A percentile compares a stretch with the other conserved stretches of the same genome.
phyloP scores from a whole-genome alignment of 768 basidiomycete genomes.

The Lentinula guzmanii region DNA sequence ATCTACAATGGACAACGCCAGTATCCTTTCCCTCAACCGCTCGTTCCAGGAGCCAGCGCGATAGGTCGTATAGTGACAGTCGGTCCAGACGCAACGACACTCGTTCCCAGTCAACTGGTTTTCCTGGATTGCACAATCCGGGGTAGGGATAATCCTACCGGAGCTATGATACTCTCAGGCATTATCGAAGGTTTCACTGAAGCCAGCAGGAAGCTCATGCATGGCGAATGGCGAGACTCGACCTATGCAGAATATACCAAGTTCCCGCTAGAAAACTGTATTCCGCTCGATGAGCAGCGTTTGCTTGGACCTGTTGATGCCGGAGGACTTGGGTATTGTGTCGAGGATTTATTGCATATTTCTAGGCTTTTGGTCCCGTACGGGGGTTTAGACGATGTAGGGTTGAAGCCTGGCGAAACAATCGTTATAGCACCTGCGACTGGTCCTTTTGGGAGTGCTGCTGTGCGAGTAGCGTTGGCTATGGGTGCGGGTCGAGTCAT shows the following conservation, averaged over 20 bases:
- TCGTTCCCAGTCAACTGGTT: neutral
- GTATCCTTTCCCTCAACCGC: neutral
- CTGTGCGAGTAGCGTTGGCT: conserved; percentile 5
- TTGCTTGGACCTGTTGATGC: neutral
- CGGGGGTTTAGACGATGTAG: neutral
- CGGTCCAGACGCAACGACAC: neutral
- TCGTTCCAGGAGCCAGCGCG: neutral
- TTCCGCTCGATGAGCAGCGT: neutral
- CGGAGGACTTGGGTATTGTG: neutral
- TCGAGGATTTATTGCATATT: neutral
- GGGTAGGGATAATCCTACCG: neutral
- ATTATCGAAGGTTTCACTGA: neutral
- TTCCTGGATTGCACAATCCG: neutral
- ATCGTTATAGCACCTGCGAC: conserved; percentile 8
- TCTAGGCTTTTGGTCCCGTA: neutral
- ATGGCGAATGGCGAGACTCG: neutral
- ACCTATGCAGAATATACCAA: conserved; percentile 1
- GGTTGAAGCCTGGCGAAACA: neutral
- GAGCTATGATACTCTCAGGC: neutral
- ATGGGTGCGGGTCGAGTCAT: conserved; percentile 9
- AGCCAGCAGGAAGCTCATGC: neutral
- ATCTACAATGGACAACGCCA: neutral
- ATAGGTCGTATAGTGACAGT: neutral
- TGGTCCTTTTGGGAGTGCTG: conserved; percentile 7
- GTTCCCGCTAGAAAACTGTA: neutral